Evolutionary conservation across 2,329 filamentous ascomycete genomes (phyloP), one percentile per base, ranked within the genome.

Genomic region (Gaeumannomyces tritici): DNA sequence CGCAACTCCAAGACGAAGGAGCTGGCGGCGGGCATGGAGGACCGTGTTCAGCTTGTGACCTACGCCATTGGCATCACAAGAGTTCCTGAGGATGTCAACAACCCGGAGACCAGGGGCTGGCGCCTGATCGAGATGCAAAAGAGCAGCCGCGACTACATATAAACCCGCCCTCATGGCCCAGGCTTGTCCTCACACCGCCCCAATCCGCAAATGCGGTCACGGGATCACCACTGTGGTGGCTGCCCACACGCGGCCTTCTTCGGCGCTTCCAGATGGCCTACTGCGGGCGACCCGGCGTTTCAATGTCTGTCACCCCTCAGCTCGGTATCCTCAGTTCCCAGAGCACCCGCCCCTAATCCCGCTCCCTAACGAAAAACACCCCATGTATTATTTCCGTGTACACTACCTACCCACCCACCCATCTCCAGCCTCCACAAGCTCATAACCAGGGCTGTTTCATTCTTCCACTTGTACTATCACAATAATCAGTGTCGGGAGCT

Each of bases 111-210:
- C 13, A 85, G 93, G 72, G 95, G 95, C 35, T 99, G 95, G 95
- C 88, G 93, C 71, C 80, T 99, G 75, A 98, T 99, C 72, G 95
- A 99, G 79, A 86, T 99, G 80, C 95, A 99, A 77, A 99, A 99
- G 87, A 96, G 91, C 75, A 93, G 90, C 62, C 86, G 95, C 71
- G 95, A 99, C 78, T 98, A 83, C 75, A 83, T 84, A 68, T 86
- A 77, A 77, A 51, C 8, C 6, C 11, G 6, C 4, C n/a, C 42
- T 51, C 9, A 11, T 21, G 2, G 8, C n/a, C 7, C n/a, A n/a
- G n/a, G 18, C 42, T 51, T 51, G 42, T 7, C 18, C 24, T 18
- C 21, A 21, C 42, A 7, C 21, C 42, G 42, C 21, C 11, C 42
- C 21, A 21, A 42, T 42, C n/a, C 18, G 42, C 42, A 2, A 7